A percentile compares a stretch with the other conserved stretches of the same genome.
phyloP scores from a whole-genome alignment of 2,329 filamentous ascomycete species.

The Paecilomyces variotii region DNA sequence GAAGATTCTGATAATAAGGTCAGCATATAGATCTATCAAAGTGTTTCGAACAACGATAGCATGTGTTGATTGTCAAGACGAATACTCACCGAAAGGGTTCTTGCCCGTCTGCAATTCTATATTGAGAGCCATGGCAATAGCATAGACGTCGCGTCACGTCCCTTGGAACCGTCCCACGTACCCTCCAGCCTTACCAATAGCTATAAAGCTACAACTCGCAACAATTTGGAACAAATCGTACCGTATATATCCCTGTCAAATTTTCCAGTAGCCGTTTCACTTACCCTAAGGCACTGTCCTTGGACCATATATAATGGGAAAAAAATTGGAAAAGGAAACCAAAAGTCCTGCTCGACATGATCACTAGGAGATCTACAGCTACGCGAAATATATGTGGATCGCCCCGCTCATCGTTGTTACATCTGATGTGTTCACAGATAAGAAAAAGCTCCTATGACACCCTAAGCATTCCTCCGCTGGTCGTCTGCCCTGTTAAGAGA shows the following conservation, averaged over 20 bases:
- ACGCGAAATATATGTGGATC: background rate
- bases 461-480: background rate
- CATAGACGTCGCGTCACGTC: background rate
- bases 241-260: background rate
- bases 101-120: background rate
- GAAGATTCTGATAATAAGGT: background rate
- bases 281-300: background rate
- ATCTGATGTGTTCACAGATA: background rate
- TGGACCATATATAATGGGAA: background rate
- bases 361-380: background rate
- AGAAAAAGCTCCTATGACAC: background rate
- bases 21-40: background rate
- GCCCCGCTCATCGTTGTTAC: background rate
- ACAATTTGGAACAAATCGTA: background rate
- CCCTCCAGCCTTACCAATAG: background rate
- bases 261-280: background rate
- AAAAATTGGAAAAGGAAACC: background rate
- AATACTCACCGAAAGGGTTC: background rate
- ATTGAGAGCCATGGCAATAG: background rate
- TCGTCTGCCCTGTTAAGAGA: background rate
- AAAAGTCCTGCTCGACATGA: background rate
- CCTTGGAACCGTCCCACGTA: background rate
- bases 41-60: too few species aligned
- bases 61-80: background rate
- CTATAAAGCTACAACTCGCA: background rate